phyloP scores from a whole-genome alignment of 345 rosid species.

The Arabidopsis thaliana region TAIR10.1 NC_003076.8:1593001-1593500 shows the following conservation, averaged over 20 bases:
- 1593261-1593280: constrained; percentile 35
- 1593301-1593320: constrained; percentile 17
- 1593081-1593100: neutral
- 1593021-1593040: neutral
- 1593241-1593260: constrained; percentile 33
- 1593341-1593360: constrained; percentile 27
- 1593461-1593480: neutral
- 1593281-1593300: constrained; percentile 35
- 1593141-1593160: constrained; percentile 21
- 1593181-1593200: constrained; percentile 11
- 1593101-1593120: neutral
- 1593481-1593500: neutral
- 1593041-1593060: neutral
- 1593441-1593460: neutral
- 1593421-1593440: neutral
- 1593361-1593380: constrained; percentile 17
- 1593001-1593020: constrained; percentile 5
- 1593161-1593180: neutral
- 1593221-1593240: constrained; percentile 13
- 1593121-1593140: neutral
- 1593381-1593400: constrained; percentile 17
- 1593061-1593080: neutral
- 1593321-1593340: constrained; percentile 19
- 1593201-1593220: neutral
- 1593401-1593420: constrained; percentile 13